Evolutionary conservation across 768 basidiomycete species (phyloP).

Genomic region (Mycena maculata): DNA sequence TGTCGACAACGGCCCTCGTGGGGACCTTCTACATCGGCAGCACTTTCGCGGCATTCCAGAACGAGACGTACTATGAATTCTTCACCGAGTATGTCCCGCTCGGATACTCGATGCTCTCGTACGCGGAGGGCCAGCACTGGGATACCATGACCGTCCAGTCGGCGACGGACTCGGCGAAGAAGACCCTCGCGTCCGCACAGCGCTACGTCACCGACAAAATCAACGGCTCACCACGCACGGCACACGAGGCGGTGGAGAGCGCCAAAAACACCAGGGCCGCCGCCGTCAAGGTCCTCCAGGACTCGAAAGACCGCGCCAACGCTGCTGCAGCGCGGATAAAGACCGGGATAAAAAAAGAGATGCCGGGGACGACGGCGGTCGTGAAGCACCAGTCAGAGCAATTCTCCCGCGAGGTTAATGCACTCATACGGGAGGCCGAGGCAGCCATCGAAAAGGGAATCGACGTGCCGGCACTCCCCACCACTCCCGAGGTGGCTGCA

Average conservation of each 20-base stretch:
- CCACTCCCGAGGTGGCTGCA: slow-evolving; percentile 41
- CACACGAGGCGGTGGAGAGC: slow-evolving; percentile 43
- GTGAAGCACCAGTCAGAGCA: slow-evolving; percentile 58
- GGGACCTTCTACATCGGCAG: slow-evolving; percentile 88
- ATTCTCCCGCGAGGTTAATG: slow-evolving; percentile 72
- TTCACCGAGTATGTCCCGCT: slow-evolving; percentile 86
- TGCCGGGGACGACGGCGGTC: slow-evolving; percentile 43
- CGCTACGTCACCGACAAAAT: slow-evolving; percentile 63
- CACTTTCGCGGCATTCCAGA: slow-evolving; percentile 81
- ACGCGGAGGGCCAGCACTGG: slow-evolving; percentile 83
- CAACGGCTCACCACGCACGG: slow-evolving; percentile 51
- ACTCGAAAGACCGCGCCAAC: slow-evolving; percentile 59
- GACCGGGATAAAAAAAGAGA: slow-evolving; percentile 57
- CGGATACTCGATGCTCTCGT: slow-evolving; percentile 81
- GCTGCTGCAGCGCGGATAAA: slow-evolving; percentile 58
- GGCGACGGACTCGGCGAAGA: slow-evolving; percentile 64
- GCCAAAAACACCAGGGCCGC: slow-evolving; percentile 48
- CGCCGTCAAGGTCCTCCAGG: slow-evolving; percentile 51
- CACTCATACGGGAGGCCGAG: slow-evolving; percentile 79
- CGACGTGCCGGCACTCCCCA: slow-evolving; percentile 42
- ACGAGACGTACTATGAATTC: slow-evolving; percentile 85
- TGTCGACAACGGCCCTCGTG: slow-evolving; percentile 74
- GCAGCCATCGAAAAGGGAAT: slow-evolving; percentile 67
- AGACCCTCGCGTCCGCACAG: slow-evolving; percentile 60
- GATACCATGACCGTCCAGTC: slow-evolving; percentile 76